Conservation (phyloP, 2,329 filamentous ascomycete species). For the Amesomyces nigricolor region DNA sequence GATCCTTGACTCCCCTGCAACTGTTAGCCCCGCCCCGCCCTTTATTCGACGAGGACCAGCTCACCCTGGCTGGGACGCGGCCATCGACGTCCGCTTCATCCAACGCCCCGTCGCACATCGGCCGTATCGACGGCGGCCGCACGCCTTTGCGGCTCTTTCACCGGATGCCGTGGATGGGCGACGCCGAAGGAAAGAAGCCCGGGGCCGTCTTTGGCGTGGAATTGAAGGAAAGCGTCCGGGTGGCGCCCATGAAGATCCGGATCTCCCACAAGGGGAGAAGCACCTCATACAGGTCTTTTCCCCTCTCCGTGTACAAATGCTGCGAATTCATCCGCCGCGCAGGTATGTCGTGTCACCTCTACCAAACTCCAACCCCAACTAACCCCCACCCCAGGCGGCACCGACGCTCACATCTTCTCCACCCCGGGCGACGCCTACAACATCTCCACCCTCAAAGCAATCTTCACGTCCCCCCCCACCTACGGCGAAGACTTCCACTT, state of each 20-base stretch:
- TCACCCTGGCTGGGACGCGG: background rate
- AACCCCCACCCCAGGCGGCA: slow-evolving; percentile 7
- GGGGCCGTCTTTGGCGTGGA: slow-evolving; percentile 22
- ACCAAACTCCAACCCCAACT: too few relatives aligned
- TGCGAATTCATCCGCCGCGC: slow-evolving; percentile 25
- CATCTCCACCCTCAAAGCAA: slow-evolving; percentile 17
- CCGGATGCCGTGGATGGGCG: slow-evolving; percentile 16
- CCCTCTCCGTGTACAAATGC: slow-evolving; percentile 24
- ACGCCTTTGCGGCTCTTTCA: slow-evolving; percentile 10
- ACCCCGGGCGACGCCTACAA: slow-evolving; percentile 21
- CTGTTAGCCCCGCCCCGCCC: slow-evolving; percentile 4
- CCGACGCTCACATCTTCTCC: slow-evolving; percentile 19
- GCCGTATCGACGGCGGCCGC: background rate
- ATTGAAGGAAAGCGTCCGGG: slow-evolving; percentile 22
- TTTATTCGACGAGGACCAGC: background rate
- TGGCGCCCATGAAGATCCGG: slow-evolving; percentile 22
- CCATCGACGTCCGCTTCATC: slow-evolving; percentile 4
- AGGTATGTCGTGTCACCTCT: too few relatives aligned
- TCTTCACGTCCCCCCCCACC: slow-evolving; percentile 20
- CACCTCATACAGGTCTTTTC: slow-evolving; percentile 23
- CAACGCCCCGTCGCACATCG: background rate
- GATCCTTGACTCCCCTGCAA: slow-evolving; percentile 21
- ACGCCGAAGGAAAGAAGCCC: slow-evolving; percentile 2
- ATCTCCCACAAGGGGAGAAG: slow-evolving; percentile 25
- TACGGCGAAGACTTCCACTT: slow-evolving; percentile 26